Base-by-base conservation (phyloP, 257 asterid species). In the Solanum sejunctum region DNA sequence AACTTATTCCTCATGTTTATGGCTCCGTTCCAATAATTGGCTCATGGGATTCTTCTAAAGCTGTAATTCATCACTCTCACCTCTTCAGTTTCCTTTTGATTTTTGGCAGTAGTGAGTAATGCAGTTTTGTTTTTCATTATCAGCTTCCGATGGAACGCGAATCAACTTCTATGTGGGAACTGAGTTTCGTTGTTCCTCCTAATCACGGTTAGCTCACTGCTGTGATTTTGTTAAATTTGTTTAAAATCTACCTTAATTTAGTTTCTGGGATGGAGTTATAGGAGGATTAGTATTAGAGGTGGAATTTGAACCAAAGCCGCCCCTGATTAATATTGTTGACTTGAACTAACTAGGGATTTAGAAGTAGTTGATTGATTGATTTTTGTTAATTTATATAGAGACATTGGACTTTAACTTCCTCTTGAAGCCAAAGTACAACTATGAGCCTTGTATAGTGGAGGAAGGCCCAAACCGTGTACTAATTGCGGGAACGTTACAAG, bases 91-190 rank as follows among this genome's bases (percentile, higher is more conserved):
- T 10, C 55, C 12, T 11, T 5, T 21, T 61, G 21, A 32, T 67
- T 67, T 67, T 66, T 32, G 21, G 49, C 15, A 15, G 23, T 61
- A 15, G 32, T 75, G 8, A 54, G 20, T 84, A 2, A 18, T 28
- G 41, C 23, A 8, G 10, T 83, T 45, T 10, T 17, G 3, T 18
- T 39, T 70, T 83, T 8, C 43, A 45, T 85, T n/a, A 86, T 87
- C 92, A 96, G 99, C 93, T 96, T 17, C 86, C 94, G 2, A 85
- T 96, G 99, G 98, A 91, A 85, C 98, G 98, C n/a, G 99, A 95
- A 86, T 95, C 98, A 55, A 88, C 94, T 52, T 96, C 97, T 54
- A 91, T 91, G 95, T 96, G 99, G 99, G 97, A 93, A 89, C 90
- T 96, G 73, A 94, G 98, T 82, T 96, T 96, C 82, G 99, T 96